Conservation (phyloP, 495 filamentous ascomycete species). For the Aspergillus hancockii region DNA sequence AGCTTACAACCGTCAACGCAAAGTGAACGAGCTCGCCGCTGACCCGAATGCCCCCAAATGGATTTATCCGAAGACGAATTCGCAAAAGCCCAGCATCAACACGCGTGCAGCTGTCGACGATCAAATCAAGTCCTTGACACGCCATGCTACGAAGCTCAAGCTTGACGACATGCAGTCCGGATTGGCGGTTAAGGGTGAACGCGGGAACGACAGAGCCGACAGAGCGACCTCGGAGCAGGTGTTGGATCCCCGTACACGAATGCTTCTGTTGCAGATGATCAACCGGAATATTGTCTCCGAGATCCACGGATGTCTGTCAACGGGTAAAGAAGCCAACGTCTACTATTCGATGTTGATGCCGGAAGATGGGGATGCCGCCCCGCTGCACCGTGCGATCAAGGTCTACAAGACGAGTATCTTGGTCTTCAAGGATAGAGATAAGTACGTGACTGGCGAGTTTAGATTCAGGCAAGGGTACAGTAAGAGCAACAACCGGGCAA, state of each 20-base stretch:
- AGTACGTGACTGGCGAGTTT: conserved; percentile 91
- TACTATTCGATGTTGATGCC: conserved; percentile 72
- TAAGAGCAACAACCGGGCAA: conserved; percentile 87
- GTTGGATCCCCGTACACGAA: conserved; percentile 86
- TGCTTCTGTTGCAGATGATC: conserved; percentile 94
- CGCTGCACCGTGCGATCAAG: conserved; percentile 81
- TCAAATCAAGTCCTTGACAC: conserved; percentile 77
- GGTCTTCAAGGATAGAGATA: conserved; percentile 95
- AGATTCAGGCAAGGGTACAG: conserved; percentile 80
- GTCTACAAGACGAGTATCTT: conserved; percentile 97
- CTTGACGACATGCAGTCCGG: conserved; percentile 67
- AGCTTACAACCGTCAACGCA: conserved; percentile 84
- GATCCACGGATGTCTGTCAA: conserved; percentile 88
- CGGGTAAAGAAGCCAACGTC: conserved; percentile 97
- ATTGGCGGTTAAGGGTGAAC: conserved; percentile 49
- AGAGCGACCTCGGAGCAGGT: conserved; percentile 93
- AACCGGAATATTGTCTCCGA: conserved; percentile 79
- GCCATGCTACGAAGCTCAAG: conserved; percentile 86
- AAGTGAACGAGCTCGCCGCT: conserved; percentile 57
- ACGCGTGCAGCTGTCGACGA: conserved; percentile 78
- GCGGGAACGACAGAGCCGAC: conserved; percentile 76
- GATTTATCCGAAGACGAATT: conserved; percentile 71
- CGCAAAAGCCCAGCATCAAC: conserved; percentile 82
- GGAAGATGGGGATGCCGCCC: conserved; percentile 40
- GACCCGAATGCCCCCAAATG: conserved; percentile 57